These are phyloP conservation scores for Spirogloea muscicola DNA, from an alignment of 139 green algal species.

Conservation along the genomic window DNA sequence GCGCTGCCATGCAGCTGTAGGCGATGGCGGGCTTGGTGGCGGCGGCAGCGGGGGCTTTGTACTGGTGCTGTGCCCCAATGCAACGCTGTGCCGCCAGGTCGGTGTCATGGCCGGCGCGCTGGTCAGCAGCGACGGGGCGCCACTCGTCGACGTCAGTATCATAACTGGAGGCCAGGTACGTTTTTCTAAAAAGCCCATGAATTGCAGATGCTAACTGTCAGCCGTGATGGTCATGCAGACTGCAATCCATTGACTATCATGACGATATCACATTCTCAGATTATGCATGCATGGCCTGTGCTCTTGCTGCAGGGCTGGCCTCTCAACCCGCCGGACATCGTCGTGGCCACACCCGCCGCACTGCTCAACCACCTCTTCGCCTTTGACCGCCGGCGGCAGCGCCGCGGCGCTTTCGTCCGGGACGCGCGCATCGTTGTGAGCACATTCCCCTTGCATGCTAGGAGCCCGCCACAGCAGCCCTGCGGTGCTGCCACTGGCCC, in stretches of 20 bases:
- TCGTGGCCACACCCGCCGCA: constrained; percentile 36
- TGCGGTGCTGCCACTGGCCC: too few relatives aligned
- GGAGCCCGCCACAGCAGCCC: too few relatives aligned
- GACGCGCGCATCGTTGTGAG: constrained; percentile 35
- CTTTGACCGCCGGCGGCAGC: constrained; percentile 22
- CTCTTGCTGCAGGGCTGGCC: constrained; percentile 30
- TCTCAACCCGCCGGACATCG: constrained; percentile 25
- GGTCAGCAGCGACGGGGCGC: neutral
- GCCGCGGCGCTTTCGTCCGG: constrained; percentile 30
- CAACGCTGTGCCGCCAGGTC: constrained; percentile 48
- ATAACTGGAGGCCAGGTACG: constrained; percentile 35
- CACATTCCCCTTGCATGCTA: too few relatives aligned
- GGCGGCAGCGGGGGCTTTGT: constrained; percentile 14
- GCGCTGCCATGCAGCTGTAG: neutral
- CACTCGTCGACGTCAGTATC: constrained; percentile 12
- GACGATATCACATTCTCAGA: too few relatives aligned
- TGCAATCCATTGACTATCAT: too few relatives aligned
- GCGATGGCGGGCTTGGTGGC: neutral
- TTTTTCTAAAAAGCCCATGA: too few relatives aligned
- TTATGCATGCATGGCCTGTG: too few relatives aligned
- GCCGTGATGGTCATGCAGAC: too few relatives aligned
- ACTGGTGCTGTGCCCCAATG: constrained; percentile 51
- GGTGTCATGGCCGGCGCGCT: constrained; percentile 19
- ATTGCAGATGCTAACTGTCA: too few relatives aligned
- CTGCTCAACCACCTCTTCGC: constrained; percentile 46